These are phyloP conservation scores for Lachancea thermotolerans DNA, from an alignment of 805 yeast genomes.

Conservation along the genomic window DNA sequence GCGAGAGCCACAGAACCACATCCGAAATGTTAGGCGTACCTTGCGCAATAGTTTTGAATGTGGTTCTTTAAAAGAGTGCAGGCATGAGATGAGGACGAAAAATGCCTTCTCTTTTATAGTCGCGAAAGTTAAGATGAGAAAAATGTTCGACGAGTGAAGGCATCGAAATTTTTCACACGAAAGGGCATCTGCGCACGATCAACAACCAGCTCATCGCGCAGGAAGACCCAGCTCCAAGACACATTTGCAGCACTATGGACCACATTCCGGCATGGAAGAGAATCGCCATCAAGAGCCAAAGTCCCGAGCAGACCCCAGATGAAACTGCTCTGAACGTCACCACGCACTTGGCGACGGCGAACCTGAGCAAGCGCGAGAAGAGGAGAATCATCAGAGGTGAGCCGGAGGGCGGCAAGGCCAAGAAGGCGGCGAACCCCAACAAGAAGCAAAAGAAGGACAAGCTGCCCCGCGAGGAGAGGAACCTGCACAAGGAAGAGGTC, in stretches of 20 bases:
- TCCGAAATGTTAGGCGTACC: neutral
- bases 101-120: neutral
- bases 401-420: conserved; percentile 13
- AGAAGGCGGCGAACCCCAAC: conserved; percentile 12
- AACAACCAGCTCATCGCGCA: neutral
- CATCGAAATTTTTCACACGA: neutral
- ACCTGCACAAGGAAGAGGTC: conserved; percentile 19
- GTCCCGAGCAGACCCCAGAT: conserved; percentile 6
- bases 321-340: conserved; percentile 32
- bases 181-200: neutral
- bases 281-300: conserved; percentile 19
- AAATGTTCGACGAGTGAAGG: neutral
- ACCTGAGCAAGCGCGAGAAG: conserved; percentile 27
- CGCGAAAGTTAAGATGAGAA: neutral
- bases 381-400: conserved; percentile 24
- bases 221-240: neutral
- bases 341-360: conserved; percentile 32
- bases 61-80: neutral
- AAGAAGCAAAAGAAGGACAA: conserved; percentile 25
- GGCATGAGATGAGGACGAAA: neutral
- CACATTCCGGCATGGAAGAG: conserved; percentile 35
- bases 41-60: conserved; percentile 6
- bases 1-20: neutral
- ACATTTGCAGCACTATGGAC: neutral
- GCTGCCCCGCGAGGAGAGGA: conserved; percentile 24